These are phyloP conservation scores for Neurospora sublineolata DNA, from an alignment of 495 filamentous ascomycete genomes.

Conservation along the genomic window DNA sequence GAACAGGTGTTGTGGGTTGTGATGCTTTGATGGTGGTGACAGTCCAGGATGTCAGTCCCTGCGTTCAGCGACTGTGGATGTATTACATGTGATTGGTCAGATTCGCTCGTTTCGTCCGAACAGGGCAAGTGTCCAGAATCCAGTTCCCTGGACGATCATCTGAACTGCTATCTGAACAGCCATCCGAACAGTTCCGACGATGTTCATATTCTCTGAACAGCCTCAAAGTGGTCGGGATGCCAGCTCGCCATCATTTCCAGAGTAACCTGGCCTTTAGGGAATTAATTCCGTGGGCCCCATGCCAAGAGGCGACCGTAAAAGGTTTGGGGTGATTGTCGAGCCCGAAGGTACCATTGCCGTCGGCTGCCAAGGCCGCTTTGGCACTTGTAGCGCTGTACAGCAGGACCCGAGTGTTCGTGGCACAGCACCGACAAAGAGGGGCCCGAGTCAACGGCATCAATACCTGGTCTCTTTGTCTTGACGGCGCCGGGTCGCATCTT, in stretches of 20 bases:
- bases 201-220: not conserved
- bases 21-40: not conserved
- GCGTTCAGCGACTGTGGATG: not conserved
- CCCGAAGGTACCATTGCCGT: not conserved
- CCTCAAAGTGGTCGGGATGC: not conserved
- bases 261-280: not conserved
- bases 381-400: not conserved
- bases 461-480: not conserved
- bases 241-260: not conserved
- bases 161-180: not conserved
- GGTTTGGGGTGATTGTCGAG: not conserved
- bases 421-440: not conserved
- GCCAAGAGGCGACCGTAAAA: not conserved
- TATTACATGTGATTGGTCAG: not conserved
- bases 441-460: not conserved
- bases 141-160: not conserved
- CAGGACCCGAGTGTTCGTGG: not conserved
- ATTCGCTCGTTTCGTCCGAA: not conserved
- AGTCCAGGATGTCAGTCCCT: not conserved
- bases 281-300: not conserved
- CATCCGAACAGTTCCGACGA: not conserved
- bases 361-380: not conserved
- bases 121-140: not conserved
- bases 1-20: not conserved
- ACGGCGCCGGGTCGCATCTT: not conserved